phyloP scores from a whole-genome alignment of 2,329 filamentous ascomycete genomes.

The Orbilia blumenaviensis region DNA sequence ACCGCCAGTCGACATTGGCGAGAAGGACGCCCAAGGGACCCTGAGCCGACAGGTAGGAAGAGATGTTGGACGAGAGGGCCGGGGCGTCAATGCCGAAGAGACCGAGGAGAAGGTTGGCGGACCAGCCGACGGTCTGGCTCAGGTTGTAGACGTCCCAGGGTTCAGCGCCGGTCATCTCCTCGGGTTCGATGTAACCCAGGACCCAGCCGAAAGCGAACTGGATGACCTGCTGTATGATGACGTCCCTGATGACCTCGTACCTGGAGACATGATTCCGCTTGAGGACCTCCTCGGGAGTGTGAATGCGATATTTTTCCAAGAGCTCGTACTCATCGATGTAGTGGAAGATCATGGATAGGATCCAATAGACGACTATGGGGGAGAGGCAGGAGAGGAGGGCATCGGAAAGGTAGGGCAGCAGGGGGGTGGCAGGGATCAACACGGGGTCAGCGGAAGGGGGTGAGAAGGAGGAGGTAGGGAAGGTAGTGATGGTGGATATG shows the following conservation, averaged over 20 bases:
- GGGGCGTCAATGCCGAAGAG: conserved; percentile 78
- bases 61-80: conserved; percentile 61
- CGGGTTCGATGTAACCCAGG: conserved; percentile 76
- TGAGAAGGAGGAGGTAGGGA: conserved; percentile 72
- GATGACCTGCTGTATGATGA: conserved; percentile 88
- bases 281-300: conserved; percentile 89
- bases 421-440: conserved; percentile 73
- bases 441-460: conserved; percentile 81
- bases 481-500: too few relatives aligned
- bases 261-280: conserved; percentile 87
- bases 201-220: conserved; percentile 77
- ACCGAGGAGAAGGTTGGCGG: conserved; percentile 68
- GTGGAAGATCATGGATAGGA: conserved; percentile 85
- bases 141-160: conserved; percentile 74
- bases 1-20: conserved; percentile 55
- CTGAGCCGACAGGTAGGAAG: conserved; percentile 64
- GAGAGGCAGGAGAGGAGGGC: conserved; percentile 78
- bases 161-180: conserved; percentile 78
- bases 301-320: conserved; percentile 89
- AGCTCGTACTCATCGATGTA: conserved; percentile 83
- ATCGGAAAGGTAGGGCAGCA: conserved; percentile 82
- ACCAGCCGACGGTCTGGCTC: conserved; percentile 48
- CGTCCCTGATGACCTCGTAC: conserved; percentile 87
- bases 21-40: conserved; percentile 73
- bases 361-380: conserved; percentile 88